Evolutionary conservation across 768 basidiomycete genomes (phyloP).

Genomic region (Mycena latifolia): DNA sequence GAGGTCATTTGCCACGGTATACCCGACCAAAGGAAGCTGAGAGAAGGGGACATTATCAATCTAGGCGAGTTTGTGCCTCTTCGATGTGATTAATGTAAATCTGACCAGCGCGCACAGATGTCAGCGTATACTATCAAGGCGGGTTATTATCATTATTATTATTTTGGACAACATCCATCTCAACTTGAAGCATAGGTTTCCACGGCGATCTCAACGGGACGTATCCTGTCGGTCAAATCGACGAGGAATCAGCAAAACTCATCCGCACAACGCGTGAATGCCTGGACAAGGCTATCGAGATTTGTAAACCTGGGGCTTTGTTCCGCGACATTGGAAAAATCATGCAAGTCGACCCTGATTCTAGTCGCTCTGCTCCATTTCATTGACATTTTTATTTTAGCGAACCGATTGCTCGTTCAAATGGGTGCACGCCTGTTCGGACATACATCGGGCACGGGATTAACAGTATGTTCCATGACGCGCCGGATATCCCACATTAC

Average conservation of each 20-base stretch:
- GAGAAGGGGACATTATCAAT: slow-evolving; percentile 97
- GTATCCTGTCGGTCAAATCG: slow-evolving; percentile 89
- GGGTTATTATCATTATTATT: slow-evolving; percentile 28
- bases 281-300: slow-evolving; percentile 89
- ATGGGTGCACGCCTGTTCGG: slow-evolving; percentile 91
- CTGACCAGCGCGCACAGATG: slow-evolving; percentile 63
- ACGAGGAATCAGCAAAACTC: slow-evolving; percentile 85
- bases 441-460: slow-evolving; percentile 94
- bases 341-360: slow-evolving; percentile 68
- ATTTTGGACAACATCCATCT: slow-evolving; percentile 2
- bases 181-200: slow-evolving; percentile 67
- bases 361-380: slow-evolving; percentile 1
- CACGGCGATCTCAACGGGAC: slow-evolving; percentile 92
- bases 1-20: slow-evolving; percentile 99
- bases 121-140: slow-evolving; percentile 87
- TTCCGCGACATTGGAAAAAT: slow-evolving; percentile 90
- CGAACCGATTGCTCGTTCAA: slow-evolving; percentile 86
- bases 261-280: slow-evolving; percentile 86
- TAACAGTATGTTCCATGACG: slow-evolving; percentile 84
- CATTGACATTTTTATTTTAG: slow-evolving; percentile 51
- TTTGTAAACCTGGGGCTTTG: slow-evolving; percentile 94
- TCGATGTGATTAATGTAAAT: slow-evolving; percentile 18
- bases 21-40: slow-evolving; percentile 85
- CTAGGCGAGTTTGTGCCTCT: slow-evolving; percentile 68
- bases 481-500: slow-evolving; percentile 90